Evolutionary conservation across 2,329 filamentous ascomycete species (phyloP).

Genomic region (Fusarium sp.): DNA sequence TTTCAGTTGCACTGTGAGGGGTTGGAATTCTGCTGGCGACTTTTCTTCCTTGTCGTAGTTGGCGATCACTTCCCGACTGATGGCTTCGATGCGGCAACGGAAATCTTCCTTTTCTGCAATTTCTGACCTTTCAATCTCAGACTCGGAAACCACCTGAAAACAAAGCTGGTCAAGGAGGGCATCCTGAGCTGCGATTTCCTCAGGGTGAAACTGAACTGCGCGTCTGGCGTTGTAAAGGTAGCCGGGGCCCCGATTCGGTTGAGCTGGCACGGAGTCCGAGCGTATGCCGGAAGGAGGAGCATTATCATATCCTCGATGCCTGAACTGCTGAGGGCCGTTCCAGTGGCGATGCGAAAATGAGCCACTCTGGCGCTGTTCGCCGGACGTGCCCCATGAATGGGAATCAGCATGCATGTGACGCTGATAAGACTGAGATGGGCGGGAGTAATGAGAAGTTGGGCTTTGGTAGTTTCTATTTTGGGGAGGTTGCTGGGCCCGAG

Average conservation of each 20-base stretch:
- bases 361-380: slow-evolving; percentile 32
- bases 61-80: slow-evolving; percentile 72
- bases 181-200: slow-evolving; percentile 64
- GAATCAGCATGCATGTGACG: slow-evolving; percentile 44
- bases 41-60: slow-evolving; percentile 62
- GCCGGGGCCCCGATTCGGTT: slow-evolving; percentile 28
- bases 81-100: slow-evolving; percentile 71
- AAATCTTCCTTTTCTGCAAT: slow-evolving; percentile 79
- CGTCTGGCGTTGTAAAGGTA: slow-evolving; percentile 44
- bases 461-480: slow-evolving; percentile 51
- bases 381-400: slow-evolving; percentile 31
- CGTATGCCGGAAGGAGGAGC: slow-evolving; percentile 13
- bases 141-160: slow-evolving; percentile 61
- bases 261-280: slow-evolving; percentile 17
- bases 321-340: slow-evolving; percentile 40
- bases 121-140: slow-evolving; percentile 74
- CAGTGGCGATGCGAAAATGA: slow-evolving; percentile 38
- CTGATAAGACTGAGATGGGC: slow-evolving; percentile 41
- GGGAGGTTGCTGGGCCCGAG: slow-evolving; percentile 54
- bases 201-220: slow-evolving; percentile 53
- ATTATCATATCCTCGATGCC: slow-evolving; percentile 49
- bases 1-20: slow-evolving; percentile 73
- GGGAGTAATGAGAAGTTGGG: slow-evolving; percentile 48
- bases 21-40: slow-evolving; percentile 61
- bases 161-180: slow-evolving; percentile 64